Base-by-base conservation (phyloP, 2,329 filamentous ascomycete genomes). In the Fusarium domesticum region DNA sequence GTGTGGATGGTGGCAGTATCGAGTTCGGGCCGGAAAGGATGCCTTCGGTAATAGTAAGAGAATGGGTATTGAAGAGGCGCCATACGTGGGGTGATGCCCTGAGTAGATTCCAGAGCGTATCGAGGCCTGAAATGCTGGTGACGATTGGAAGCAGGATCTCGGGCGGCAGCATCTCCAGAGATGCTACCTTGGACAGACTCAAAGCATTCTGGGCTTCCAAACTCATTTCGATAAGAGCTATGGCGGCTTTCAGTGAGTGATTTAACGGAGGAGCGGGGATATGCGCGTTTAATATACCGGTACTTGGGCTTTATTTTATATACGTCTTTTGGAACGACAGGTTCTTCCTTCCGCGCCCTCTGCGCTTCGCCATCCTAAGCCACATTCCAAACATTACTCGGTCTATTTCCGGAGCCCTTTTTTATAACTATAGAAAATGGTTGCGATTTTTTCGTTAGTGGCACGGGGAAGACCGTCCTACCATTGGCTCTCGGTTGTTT, bases 61-160 rank as follows among this genome's bases (percentile, higher is more conserved):
- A 35, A 34, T 53, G 35, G 1, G 18, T 34, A 6, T 38, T 19
- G 35, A 50, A 53, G 18, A 53, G 32, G 8, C 19, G 50, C 43
- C 46, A 53, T 4, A 34, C 16, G 4, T 40, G 33, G 10, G 50
- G 43, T 1, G 49, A 52, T 18, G 48, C 50, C 15, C 19, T 50
- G 12, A 53, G 25, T 12, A 52, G n/a, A 6, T 41, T 33, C 50
- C 49, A 53, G 12, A 53, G 50, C 10, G 20, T 47, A 7, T 53
- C 49, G 19, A 53, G 48, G 10, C 37, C 38, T 5, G 45, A 30
- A 32, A 53, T 17, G 19, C n/a, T 37, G 5, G 35, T 50, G 19
- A 47, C 33, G 14, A 53, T 53, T 2, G 34, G 34, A 11, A 50
- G 17, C 11, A 52, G 25, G 18, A 47, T 15, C 23, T 53, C 48